Conservation (phyloP, 2,329 filamentous ascomycete species). For the Sporothrix globosa region DNA sequence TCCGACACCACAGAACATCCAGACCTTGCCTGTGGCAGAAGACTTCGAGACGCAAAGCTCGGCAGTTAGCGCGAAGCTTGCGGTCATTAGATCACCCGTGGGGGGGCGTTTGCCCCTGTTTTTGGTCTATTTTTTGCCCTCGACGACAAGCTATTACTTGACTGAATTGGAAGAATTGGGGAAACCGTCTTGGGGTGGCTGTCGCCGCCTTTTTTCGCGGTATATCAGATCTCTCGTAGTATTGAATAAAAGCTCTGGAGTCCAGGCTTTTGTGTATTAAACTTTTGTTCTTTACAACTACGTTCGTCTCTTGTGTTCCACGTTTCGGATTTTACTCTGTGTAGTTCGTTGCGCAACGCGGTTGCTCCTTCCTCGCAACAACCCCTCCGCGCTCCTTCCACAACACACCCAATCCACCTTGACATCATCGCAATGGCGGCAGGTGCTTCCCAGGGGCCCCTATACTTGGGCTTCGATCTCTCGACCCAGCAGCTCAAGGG, state of each 20-base stretch:
- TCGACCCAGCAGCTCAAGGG: slow-evolving; percentile 97
- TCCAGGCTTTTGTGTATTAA: neutral
- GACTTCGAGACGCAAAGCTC: neutral
- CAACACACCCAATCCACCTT: neutral
- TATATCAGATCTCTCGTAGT: neutral
- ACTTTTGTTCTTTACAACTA: neutral
- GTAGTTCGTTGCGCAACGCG: neutral
- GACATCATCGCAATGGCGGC: slow-evolving; percentile 31
- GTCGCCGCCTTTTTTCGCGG: neutral
- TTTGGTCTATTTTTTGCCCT: slow-evolving; percentile 17
- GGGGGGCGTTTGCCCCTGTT: slow-evolving; percentile 18
- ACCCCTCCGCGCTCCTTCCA: slow-evolving; percentile 9
- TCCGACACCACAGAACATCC: neutral
- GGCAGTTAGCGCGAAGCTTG: slow-evolving; percentile 18
- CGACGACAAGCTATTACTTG: neutral
- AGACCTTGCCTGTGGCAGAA: slow-evolving; percentile 7
- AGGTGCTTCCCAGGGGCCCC: slow-evolving; percentile 50
- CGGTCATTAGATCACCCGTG: neutral
- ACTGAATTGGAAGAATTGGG: slow-evolving; percentile 17
- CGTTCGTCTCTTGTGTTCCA: neutral
- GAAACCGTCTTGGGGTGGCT: neutral
- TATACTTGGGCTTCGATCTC: slow-evolving; percentile 93
- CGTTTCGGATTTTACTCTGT: neutral
- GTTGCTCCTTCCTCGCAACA: neutral
- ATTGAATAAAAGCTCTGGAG: neutral